Evolutionary conservation across 345 rosid species (phyloP).

Genomic region (Triadica sebifera): DNA sequence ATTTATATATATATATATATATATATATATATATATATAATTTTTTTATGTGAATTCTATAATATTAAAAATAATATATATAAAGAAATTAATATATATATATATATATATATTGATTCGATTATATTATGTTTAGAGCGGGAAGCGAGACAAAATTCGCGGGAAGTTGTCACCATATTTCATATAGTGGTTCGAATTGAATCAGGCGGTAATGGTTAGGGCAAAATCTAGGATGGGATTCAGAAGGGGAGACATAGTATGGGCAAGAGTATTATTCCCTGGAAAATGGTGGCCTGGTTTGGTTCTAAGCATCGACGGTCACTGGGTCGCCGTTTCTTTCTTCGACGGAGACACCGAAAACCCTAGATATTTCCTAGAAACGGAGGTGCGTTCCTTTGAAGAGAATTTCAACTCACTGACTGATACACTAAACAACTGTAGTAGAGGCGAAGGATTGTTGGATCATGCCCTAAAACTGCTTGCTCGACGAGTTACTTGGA

Average conservation of each 20-base stretch:
- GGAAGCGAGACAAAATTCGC: not conserved
- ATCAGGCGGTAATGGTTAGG: no score
- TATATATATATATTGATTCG: no score
- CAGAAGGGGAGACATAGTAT: conserved; percentile 18
- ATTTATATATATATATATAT: no score
- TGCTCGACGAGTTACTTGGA: not conserved
- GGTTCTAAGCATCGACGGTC: conserved; percentile 4
- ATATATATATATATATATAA: no score
- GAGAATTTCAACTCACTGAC: conserved; percentile 5
- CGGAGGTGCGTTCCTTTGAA: conserved; percentile 4
- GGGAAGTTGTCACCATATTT: not conserved
- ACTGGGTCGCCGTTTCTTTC: conserved; percentile 21
- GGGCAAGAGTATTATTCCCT: conserved; percentile 28
- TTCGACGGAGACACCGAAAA: not conserved
- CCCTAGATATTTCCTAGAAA: conserved; percentile 1
- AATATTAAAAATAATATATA: no score
- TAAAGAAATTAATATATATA: no score
- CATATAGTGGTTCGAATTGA: not conserved
- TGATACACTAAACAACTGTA: not conserved
- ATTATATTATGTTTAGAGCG: no score
- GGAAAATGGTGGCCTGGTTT: conserved; percentile 31
- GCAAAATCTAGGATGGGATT: not conserved
- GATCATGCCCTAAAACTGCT: conserved; percentile 1
- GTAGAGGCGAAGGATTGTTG: conserved; percentile 8
- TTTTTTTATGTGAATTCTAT: no score